Percentiles rank a stretch among this genome's conserved stretches.
Conservation (phyloP, 768 basidiomycete genomes). For the Holtermanniella nyarrowii region DNA sequence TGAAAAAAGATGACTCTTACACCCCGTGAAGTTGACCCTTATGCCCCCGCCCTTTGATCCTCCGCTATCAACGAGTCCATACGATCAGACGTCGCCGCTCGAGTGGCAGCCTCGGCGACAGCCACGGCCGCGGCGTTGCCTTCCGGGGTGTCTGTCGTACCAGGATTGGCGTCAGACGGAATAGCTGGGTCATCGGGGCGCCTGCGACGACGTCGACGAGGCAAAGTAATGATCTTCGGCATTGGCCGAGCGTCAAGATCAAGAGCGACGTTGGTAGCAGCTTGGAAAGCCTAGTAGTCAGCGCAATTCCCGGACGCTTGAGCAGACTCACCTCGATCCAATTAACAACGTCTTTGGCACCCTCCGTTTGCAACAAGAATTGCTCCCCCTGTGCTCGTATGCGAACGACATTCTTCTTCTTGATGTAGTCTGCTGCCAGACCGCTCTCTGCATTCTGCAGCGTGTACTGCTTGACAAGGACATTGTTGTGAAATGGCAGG, state of each 20-base stretch:
- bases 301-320: neutral
- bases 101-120: conserved; percentile 14
- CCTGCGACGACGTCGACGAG: conserved; percentile 27
- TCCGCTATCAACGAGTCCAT: conserved; percentile 29
- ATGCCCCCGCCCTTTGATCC: conserved; percentile 19
- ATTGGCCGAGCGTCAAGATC: conserved; percentile 86
- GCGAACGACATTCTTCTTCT: conserved; percentile 86
- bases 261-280: conserved; percentile 78
- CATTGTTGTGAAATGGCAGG: conserved; percentile 38
- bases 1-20: too few relatives aligned
- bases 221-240: conserved; percentile 59
- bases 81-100: conserved; percentile 4
- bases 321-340: conserved; percentile 75
- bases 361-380: conserved; percentile 80
- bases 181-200: neutral
- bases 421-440: conserved; percentile 84
- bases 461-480: conserved; percentile 61
- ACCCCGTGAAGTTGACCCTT: neutral
- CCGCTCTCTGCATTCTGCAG: conserved; percentile 89
- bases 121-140: conserved; percentile 24
- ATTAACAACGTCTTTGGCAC: conserved; percentile 72
- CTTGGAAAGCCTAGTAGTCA: conserved; percentile 63
- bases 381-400: conserved; percentile 90
- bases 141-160: conserved; percentile 25
- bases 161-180: neutral